phyloP scores from a whole-genome alignment of 139 green algal genomes.

The Micromonas commoda region DNA sequence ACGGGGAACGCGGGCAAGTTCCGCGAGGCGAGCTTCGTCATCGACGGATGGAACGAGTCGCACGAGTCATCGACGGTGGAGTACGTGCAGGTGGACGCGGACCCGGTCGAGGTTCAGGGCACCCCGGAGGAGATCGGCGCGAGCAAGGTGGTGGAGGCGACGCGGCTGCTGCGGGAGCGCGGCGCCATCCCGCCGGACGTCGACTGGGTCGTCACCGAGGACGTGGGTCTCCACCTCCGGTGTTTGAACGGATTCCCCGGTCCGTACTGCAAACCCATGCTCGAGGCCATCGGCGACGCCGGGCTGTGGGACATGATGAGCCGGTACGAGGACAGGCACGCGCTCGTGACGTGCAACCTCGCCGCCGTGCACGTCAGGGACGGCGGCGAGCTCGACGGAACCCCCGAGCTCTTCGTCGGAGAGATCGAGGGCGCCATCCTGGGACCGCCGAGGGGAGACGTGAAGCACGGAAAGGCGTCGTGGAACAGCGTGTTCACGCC shows the following conservation, averaged over 20 bases:
- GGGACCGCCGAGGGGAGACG: not conserved
- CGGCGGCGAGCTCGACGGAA: not conserved
- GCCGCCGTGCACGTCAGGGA: not conserved
- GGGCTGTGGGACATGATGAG: not conserved
- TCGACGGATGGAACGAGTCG: not conserved
- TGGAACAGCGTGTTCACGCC: constrained; percentile 2
- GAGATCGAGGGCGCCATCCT: not conserved
- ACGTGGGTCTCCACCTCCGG: not conserved
- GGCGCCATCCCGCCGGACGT: not conserved
- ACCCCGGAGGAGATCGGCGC: not conserved
- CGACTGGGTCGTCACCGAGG: constrained; percentile 12
- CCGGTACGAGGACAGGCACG: not conserved
- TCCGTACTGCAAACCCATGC: constrained; percentile 7
- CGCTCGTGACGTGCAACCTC: not conserved
- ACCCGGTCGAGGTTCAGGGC: not conserved
- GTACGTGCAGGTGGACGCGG: not conserved
- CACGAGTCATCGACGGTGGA: not conserved
- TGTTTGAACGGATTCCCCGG: constrained; percentile 1
- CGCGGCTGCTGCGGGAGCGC: not conserved
- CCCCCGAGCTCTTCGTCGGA: not conserved
- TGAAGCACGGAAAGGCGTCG: constrained; percentile 11
- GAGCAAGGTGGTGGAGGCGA: not conserved
- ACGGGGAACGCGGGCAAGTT: not conserved
- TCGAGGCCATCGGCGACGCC: not conserved
- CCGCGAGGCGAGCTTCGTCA: not conserved